phyloP scores from a whole-genome alignment of 345 rosid genomes.

The Bruguiera parviflora region DNA sequence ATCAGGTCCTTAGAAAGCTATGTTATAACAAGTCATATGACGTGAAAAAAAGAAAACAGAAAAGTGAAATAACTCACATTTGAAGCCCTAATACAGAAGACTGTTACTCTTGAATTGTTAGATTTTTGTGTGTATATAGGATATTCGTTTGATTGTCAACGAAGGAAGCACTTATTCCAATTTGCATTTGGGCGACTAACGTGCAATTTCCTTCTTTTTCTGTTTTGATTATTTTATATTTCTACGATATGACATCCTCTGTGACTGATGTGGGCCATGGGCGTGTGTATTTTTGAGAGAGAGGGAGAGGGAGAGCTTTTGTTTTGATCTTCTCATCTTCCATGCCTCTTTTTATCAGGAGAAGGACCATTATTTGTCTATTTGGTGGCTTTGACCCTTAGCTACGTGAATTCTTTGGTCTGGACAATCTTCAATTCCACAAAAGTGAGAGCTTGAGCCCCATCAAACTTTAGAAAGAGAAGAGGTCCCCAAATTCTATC shows the following conservation, averaged over 20 bases:
- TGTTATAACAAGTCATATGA: too few species aligned
- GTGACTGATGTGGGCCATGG: slow-evolving; percentile 7
- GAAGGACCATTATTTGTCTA: slow-evolving; percentile 21
- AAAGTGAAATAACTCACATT: too few species aligned
- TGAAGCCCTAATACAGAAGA: too few species aligned
- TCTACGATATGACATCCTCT: slow-evolving; percentile 16
- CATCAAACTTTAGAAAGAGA: slow-evolving; percentile 36
- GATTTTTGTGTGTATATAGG: slow-evolving; percentile 12
- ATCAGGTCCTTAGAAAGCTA: too few species aligned
- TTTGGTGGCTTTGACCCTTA: slow-evolving; percentile 20
- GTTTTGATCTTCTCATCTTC: slow-evolving; percentile 20
- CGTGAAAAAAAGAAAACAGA: too few species aligned
- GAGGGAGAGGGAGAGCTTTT: slow-evolving; percentile 9
- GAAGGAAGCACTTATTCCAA: slow-evolving; percentile 84
- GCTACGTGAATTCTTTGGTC: slow-evolving; percentile 8
- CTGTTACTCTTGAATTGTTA: too few species aligned
- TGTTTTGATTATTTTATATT: slow-evolving; percentile 3
- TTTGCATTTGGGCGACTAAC: slow-evolving; percentile 26
- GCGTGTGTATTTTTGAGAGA: background rate
- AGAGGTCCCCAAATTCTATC: slow-evolving; percentile 44
- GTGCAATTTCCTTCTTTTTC: slow-evolving; percentile 1
- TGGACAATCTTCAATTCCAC: slow-evolving; percentile 73
- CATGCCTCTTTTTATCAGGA: slow-evolving; percentile 8
- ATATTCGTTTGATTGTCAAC: slow-evolving; percentile 60
- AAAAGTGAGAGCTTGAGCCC: slow-evolving; percentile 53